Conservation (phyloP, 2,329 filamentous ascomycete species). For the Aureobasidium sp. region DNA sequence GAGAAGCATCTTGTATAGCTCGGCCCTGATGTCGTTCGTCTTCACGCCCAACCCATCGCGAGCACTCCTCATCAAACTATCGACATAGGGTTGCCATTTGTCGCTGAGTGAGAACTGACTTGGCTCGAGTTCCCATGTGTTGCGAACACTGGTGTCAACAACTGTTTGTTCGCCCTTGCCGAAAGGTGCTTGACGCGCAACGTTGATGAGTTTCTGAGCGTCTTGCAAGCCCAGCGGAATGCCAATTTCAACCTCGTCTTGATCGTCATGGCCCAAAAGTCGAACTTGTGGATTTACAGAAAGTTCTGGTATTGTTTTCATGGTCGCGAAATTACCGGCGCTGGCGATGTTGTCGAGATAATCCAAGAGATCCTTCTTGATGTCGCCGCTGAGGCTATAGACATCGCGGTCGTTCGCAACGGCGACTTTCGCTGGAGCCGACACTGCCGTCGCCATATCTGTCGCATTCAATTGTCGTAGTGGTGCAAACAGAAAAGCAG, state of each 20-base stretch:
- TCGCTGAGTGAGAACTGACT: conserved; percentile 16
- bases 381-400: neutral
- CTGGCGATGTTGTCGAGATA: neutral
- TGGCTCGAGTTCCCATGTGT: conserved; percentile 26
- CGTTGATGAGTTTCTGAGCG: conserved; percentile 15
- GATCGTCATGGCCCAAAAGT: neutral
- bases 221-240: conserved; percentile 11
- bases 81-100: conserved; percentile 19
- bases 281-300: neutral
- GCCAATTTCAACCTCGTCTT: neutral
- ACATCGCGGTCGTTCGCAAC: neutral
- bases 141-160: conserved; percentile 23
- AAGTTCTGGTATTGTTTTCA: neutral
- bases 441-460: neutral
- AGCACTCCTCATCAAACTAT: conserved; percentile 14
- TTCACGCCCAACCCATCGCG: conserved; percentile 15
- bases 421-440: too few relatives aligned
- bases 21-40: conserved; percentile 9
- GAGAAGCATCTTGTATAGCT: conserved; percentile 20
- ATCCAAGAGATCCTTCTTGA: neutral
- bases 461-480: neutral
- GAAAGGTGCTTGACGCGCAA: conserved; percentile 23
- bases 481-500: neutral
- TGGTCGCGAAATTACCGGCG: neutral
- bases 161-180: conserved; percentile 25